Base-by-base conservation (phyloP, 495 filamentous ascomycete genomes). In the Melanomma pulvis-pyrius region DNA sequence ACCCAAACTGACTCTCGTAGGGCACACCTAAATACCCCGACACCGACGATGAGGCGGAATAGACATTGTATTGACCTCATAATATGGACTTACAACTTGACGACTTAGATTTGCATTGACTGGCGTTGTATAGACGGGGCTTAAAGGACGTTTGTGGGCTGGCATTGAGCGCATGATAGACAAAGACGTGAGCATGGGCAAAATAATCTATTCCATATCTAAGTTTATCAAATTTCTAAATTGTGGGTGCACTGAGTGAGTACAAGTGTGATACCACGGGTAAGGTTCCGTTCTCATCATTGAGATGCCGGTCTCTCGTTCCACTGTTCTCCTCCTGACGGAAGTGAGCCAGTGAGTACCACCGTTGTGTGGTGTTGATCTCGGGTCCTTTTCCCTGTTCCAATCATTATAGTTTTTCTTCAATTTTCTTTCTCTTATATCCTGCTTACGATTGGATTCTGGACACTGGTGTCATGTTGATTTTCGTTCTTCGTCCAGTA, bases 1-100 rank as follows among this genome's bases (percentile, higher is more conserved):
- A 15, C 21, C 24, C 19, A 29, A 56, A 19, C 46, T 53, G 19
- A 52, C 34, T 15, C 24, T 58, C 1, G 26, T 9, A 52, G 56
- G 56, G 39, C 39, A 59, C 56, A 17, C 56, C 56, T 11, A 59
- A 30, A 49, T 39, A 36, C n/a, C 56, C 41, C 12, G 51, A 64
- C 54, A 48, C 46, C n/a, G 51, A 68, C 21, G 78, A 79, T 68
- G 79, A 81, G 44, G 71, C 74, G 22, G 30, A 66, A 46, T 67
- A 67, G 56, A 65, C n/a, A 52, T n/a, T 39, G 48, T 28, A 26
- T 50, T 28, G 25, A 11, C 48, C 21, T 50, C 48, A 50, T 6
- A 25, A 24, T 50, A 25, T 24, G 48, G 48, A 8, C 2, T 9
- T 50, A 28, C 48, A 50, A 2, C 19, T 25, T 50, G 48, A 24